Conservation (phyloP, 345 rosid species). For the Arabidopsis thaliana region DNA sequence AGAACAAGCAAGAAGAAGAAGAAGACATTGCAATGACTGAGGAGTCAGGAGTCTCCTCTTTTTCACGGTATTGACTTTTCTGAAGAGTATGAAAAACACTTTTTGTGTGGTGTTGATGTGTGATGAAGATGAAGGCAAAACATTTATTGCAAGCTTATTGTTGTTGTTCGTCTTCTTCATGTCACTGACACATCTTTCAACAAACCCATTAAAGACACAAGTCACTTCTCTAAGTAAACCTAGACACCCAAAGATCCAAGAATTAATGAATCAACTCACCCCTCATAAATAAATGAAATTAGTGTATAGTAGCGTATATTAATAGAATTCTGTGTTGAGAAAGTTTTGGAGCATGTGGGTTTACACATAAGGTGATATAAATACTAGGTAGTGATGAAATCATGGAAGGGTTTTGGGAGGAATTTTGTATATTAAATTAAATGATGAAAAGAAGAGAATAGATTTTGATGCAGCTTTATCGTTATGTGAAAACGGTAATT, state of each 20-base stretch:
- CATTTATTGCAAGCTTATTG: slow-evolving; percentile 55
- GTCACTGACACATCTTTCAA: slow-evolving; percentile 55
- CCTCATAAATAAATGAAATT: slow-evolving; percentile 19
- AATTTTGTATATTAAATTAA: slow-evolving; percentile 32
- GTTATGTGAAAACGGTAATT: slow-evolving; percentile 23
- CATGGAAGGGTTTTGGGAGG: slow-evolving; percentile 40
- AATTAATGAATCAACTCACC: slow-evolving; percentile 36
- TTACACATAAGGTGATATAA: slow-evolving; percentile 53
- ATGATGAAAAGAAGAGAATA: slow-evolving; percentile 50
- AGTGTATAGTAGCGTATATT: slow-evolving; percentile 26
- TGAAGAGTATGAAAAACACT: slow-evolving; percentile 49
- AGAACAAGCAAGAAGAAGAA: slow-evolving; percentile 52
- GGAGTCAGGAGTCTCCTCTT: slow-evolving; percentile 54
- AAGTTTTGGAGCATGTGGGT: slow-evolving; percentile 66
- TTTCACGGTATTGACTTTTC: slow-evolving; percentile 49
- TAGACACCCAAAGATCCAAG: slow-evolving; percentile 29
- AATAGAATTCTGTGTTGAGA: slow-evolving; percentile 49
- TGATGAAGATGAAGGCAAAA: slow-evolving; percentile 56
- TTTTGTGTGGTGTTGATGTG: slow-evolving; percentile 39
- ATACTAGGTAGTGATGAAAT: slow-evolving; percentile 73
- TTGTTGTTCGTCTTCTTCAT: slow-evolving; percentile 55
- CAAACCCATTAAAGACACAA: slow-evolving; percentile 48
- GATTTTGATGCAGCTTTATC: slow-evolving; percentile 51
- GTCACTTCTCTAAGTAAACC: slow-evolving; percentile 49
- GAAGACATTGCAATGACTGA: slow-evolving; percentile 58